These are phyloP conservation scores for Calocera viscosa DNA, from an alignment of 768 basidiomycete genomes.

Conservation along the genomic window DNA sequence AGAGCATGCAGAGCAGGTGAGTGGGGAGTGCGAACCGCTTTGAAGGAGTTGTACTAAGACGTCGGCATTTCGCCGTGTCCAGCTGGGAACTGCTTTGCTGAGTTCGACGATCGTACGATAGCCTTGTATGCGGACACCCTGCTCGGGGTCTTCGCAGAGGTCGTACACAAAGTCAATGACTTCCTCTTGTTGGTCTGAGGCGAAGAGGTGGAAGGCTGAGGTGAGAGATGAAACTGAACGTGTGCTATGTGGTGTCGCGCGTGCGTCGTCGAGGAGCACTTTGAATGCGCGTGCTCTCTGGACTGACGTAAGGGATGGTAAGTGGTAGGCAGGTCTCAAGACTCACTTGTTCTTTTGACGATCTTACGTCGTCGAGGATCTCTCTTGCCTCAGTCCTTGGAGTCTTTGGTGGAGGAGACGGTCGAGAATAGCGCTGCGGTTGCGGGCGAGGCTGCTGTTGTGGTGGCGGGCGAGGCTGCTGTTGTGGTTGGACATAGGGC, in stretches of 20 bases:
- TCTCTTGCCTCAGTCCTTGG: background rate
- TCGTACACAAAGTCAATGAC: conserved; percentile 70
- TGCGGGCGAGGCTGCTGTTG: background rate
- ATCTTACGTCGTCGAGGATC: background rate
- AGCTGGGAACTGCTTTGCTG: conserved; percentile 39
- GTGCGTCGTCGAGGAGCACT: background rate
- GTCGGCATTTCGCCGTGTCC: conserved; percentile 60
- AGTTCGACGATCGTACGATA: conserved; percentile 48
- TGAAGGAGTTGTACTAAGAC: conserved; percentile 64
- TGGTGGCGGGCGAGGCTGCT: background rate
- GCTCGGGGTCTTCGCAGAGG: conserved; percentile 55
- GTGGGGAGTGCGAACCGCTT: conserved; percentile 50
- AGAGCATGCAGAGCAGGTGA: background rate
- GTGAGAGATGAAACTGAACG: background rate
- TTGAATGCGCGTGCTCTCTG: background rate
- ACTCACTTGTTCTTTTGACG: background rate
- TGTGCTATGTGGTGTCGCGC: background rate
- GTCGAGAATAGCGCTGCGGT: background rate
- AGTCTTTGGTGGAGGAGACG: background rate
- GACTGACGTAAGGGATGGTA: background rate
- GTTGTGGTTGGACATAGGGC: too few species aligned
- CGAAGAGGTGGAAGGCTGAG: background rate
- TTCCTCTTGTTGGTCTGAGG: conserved; percentile 52
- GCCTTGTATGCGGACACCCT: conserved; percentile 51
- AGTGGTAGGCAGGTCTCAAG: background rate